phyloP scores from a whole-genome alignment of 1,284 basidiomycete species.

The Papiliotrema nemorosa region DNA sequence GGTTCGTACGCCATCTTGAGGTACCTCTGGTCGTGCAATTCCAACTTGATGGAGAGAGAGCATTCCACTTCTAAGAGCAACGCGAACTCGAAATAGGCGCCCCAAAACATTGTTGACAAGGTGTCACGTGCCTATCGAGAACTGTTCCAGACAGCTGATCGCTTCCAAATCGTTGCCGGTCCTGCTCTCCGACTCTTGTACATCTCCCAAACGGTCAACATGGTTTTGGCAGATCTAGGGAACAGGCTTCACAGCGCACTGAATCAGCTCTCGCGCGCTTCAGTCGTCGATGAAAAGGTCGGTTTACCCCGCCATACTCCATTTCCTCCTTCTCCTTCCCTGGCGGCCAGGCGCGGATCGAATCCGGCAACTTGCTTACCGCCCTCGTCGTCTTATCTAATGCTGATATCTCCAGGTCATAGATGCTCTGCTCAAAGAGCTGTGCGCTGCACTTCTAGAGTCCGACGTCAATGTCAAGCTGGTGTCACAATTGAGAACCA shows the following conservation, averaged over 20 bases:
- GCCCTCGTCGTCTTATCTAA: too few species aligned
- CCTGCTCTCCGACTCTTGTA: too few species aligned
- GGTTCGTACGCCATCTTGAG: slow-evolving; percentile 31
- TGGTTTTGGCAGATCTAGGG: slow-evolving; percentile 97
- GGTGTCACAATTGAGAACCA: slow-evolving; percentile 78
- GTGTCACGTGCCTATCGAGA: too few species aligned
- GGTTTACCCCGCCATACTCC: slow-evolving; percentile 5
- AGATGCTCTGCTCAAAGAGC: slow-evolving; percentile 90
- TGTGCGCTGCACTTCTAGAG: slow-evolving; percentile 89
- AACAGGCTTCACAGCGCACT: slow-evolving; percentile 90
- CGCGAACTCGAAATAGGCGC: too few species aligned
- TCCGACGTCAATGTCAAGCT: slow-evolving; percentile 98
- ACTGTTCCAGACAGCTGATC: too few species aligned
- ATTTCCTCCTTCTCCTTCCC: background rate
- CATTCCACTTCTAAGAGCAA: too few species aligned
- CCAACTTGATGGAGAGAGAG: too few species aligned
- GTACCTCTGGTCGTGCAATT: background rate
- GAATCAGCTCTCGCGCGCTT: slow-evolving; percentile 79
- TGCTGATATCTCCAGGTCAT: slow-evolving; percentile 61
- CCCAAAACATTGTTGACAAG: too few species aligned
- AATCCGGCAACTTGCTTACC: too few species aligned
- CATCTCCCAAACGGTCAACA: slow-evolving; percentile 46
- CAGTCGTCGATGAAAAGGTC: slow-evolving; percentile 85
- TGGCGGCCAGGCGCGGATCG: background rate
- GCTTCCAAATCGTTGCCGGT: too few species aligned